Conservation (phyloP, 2,329 filamentous ascomycete genomes). For the Claviceps sp. region DNA sequence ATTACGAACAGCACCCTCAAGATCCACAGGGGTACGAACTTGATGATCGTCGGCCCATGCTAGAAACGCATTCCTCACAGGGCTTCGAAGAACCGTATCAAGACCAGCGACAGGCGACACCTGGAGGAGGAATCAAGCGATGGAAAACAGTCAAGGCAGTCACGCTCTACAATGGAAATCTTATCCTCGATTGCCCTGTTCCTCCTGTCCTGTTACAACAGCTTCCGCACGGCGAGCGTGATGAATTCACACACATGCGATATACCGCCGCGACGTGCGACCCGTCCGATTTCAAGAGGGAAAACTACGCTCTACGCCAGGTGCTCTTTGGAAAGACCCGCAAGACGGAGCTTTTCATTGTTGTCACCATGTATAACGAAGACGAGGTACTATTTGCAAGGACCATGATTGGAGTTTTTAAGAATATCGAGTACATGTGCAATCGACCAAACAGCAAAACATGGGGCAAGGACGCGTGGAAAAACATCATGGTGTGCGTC, state of each 20-base stretch:
- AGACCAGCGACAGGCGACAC: constrained; percentile 15
- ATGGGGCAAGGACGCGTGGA: constrained; percentile 98
- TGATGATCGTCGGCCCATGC: constrained; percentile 63
- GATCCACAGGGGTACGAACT: constrained; percentile 48
- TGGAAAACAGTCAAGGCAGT: constrained; percentile 99
- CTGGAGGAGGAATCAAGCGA: constrained; percentile 48
- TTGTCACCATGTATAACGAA: constrained; percentile 98
- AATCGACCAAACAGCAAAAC: constrained; percentile 86
- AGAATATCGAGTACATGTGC: constrained; percentile 98
- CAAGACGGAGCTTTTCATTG: constrained; percentile 91
- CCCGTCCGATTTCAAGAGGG: constrained; percentile 72
- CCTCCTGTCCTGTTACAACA: constrained; percentile 79
- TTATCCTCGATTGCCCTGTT: constrained; percentile 92
- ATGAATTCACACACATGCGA: constrained; percentile 84
- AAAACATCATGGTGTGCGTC: constrained; percentile 97
- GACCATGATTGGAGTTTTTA: constrained; percentile 94
- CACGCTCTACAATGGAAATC: constrained; percentile 89
- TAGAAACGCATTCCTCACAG: constrained; percentile 46
- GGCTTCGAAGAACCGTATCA: constrained; percentile 27
- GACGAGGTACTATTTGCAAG: constrained; percentile 92
- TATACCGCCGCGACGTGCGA: constrained; percentile 94
- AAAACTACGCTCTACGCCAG: constrained; percentile 85
- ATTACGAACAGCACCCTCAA: constrained; percentile 30
- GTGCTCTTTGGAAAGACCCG: constrained; percentile 82
- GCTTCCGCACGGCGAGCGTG: constrained; percentile 79